Evolutionary conservation across 1,284 basidiomycete genomes (phyloP).

Genomic region (Pseudozyma sp.): DNA sequence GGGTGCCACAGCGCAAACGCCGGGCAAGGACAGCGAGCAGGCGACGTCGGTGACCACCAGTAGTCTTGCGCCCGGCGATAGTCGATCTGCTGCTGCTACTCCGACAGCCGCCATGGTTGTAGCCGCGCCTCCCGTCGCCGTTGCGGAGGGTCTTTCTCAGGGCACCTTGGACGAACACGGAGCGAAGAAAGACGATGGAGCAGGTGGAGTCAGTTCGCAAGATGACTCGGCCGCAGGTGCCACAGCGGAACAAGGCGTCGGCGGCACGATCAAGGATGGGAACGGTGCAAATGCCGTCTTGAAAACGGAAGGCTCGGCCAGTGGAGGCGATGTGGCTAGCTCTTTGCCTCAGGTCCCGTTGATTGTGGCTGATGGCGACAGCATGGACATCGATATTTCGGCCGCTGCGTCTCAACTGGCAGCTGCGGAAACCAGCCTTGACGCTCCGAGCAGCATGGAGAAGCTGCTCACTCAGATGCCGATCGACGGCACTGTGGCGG

Average conservation of each 20-base stretch:
- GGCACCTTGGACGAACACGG: not conserved
- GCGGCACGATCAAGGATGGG: not conserved
- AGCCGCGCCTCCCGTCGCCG: conserved; percentile 2
- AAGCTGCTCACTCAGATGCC: conserved; percentile 35
- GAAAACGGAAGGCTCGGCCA: conserved; percentile 22
- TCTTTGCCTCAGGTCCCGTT: conserved; percentile 16
- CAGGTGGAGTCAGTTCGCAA: conserved; percentile 6
- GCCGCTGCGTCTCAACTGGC: conserved; percentile 25
- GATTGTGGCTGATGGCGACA: conserved; percentile 20
- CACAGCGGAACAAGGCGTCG: not conserved
- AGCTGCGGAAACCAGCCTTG: conserved; percentile 10
- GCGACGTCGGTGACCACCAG: conserved; percentile 42
- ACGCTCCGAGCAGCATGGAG: conserved; percentile 30
- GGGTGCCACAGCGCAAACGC: conserved; percentile 22
- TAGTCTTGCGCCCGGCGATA: conserved; percentile 46
- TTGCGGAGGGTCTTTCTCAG: not conserved
- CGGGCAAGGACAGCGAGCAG: conserved; percentile 45
- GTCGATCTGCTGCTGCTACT: conserved; percentile 35
- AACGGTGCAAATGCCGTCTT: not conserved
- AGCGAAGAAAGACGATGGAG: not conserved
- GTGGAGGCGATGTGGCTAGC: conserved; percentile 1
- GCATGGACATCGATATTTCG: conserved; percentile 30
- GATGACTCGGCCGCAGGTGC: conserved; percentile 1
- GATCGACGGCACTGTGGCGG: conserved; percentile 11
- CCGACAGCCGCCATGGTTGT: conserved; percentile 11